Conservation (phyloP, 73 alveolate genomes). For the Diophrys sp. region DNA sequence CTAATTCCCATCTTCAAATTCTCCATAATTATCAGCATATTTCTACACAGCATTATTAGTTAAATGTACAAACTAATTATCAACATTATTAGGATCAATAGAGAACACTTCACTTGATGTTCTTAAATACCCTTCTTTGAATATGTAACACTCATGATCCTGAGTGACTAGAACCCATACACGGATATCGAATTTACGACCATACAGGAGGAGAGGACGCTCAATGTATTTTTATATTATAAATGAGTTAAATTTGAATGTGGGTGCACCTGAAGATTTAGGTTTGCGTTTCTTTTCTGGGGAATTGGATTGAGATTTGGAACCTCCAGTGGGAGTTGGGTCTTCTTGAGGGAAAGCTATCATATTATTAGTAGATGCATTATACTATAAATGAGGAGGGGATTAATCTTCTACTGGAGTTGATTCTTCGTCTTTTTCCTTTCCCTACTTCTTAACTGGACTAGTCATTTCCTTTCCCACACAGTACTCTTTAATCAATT, state of each 20-base stretch:
- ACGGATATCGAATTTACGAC: conserved; percentile 95
- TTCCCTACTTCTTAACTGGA: neutral
- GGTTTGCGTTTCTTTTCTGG: neutral
- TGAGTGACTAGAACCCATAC: conserved; percentile 91
- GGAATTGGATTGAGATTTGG: neutral
- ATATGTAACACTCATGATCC: conserved; percentile 72
- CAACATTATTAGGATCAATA: conserved; percentile 58
- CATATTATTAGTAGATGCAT: neutral
- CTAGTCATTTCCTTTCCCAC: conserved; percentile 34
- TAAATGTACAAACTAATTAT: conserved; percentile 84
- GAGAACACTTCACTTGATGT: conserved; percentile 71
- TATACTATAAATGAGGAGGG: neutral
- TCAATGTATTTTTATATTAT: conserved; percentile 92
- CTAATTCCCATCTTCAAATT: conserved; percentile 91
- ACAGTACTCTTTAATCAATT: conserved; percentile 52
- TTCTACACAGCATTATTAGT: conserved; percentile 94
- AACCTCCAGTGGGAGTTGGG: neutral
- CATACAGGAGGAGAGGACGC: conserved; percentile 84
- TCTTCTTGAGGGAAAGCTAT: neutral
- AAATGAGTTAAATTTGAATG: conserved; percentile 40
- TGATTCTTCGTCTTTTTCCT: neutral
- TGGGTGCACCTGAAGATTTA: neutral
- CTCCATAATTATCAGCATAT: conserved; percentile 80
- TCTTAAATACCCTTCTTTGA: conserved; percentile 91
- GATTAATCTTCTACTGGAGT: neutral